Percentiles rank a stretch among this genome's conserved stretches.
phyloP scores from a whole-genome alignment of 2,329 filamentous ascomycete species.

The Xylariaceae sp. region DNA sequence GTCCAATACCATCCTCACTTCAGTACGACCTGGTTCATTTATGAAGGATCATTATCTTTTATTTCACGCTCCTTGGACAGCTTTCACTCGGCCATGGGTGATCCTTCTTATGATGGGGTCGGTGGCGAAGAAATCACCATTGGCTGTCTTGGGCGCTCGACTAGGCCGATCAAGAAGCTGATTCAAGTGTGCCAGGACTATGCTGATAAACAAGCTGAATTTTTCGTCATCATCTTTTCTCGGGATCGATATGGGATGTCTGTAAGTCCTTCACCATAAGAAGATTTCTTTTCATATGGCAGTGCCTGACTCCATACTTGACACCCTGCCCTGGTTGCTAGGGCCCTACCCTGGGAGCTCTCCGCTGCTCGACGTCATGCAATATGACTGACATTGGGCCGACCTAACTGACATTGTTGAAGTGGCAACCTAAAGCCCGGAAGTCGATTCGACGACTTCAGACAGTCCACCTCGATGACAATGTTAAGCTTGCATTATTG shows the following conservation, averaged over 20 bases:
- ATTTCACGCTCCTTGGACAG: conserved; percentile 39
- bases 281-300: no score
- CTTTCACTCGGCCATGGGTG: conserved; percentile 34
- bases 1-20: conserved; percentile 45
- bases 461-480: conserved; percentile 48
- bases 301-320: no score
- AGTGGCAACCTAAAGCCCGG: conserved; percentile 47
- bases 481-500: conserved; percentile 43
- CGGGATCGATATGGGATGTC: conserved; percentile 42
- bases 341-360: no score
- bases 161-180: conserved; percentile 43
- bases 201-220: conserved; percentile 44
- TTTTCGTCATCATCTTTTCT: conserved; percentile 47
- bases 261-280: no score
- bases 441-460: conserved; percentile 47
- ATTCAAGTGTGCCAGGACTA: conserved; percentile 46
- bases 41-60: conserved; percentile 42
- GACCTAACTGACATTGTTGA: no score
- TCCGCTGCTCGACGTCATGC: no score
- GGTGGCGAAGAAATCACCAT: conserved; percentile 45
- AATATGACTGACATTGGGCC: no score
- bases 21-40: conserved; percentile 46
- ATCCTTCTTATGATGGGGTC: conserved; percentile 43
- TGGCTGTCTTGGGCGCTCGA: conserved; percentile 49
- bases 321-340: no score